A percentile compares a stretch with the other conserved stretches of the same genome.
These are phyloP conservation scores for Neopestalotiopsis clavispora DNA, from an alignment of 2,329 filamentous ascomycete genomes.

Conservation along the genomic window DNA sequence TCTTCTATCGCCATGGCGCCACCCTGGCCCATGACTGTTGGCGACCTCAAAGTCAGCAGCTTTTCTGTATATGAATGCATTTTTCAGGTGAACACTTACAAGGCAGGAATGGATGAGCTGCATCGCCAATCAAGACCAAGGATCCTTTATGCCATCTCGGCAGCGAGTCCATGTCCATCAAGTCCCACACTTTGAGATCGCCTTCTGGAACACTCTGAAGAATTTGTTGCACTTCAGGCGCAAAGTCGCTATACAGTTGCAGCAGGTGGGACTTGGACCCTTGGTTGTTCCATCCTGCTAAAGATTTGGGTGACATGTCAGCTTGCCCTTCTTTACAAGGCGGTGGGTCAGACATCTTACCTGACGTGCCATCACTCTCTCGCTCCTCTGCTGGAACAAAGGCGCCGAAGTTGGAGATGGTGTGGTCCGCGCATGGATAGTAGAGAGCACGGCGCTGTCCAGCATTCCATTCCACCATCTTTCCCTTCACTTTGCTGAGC, in stretches of 20 bases:
- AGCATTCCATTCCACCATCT: constrained; percentile 39
- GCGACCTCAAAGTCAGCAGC: not conserved
- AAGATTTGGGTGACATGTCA: not conserved
- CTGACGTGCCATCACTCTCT: not conserved
- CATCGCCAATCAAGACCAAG: not conserved
- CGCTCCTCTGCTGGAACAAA: not conserved
- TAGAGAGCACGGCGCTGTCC: constrained; percentile 49
- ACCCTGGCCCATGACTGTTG: not conserved
- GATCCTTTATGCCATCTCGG: not conserved
- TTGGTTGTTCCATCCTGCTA: not conserved
- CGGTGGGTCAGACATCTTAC: not conserved
- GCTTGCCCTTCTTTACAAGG: too few species aligned
- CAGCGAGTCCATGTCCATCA: not conserved
- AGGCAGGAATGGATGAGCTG: constrained; percentile 9
- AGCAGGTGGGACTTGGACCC: not conserved
- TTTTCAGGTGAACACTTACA: not conserved
- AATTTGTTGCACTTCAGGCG: not conserved
- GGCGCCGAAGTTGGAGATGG: constrained; percentile 48
- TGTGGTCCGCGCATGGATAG: constrained; percentile 52
- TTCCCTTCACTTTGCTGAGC: constrained; percentile 32
- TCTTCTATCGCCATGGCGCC: constrained; percentile 12
- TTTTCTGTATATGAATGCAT: not conserved
- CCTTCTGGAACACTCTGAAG: not conserved
- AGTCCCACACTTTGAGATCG: not conserved
- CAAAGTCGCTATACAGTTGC: not conserved